Evolutionary conservation across 768 basidiomycete genomes (phyloP).

Genomic region (Russula dissimulans): DNA sequence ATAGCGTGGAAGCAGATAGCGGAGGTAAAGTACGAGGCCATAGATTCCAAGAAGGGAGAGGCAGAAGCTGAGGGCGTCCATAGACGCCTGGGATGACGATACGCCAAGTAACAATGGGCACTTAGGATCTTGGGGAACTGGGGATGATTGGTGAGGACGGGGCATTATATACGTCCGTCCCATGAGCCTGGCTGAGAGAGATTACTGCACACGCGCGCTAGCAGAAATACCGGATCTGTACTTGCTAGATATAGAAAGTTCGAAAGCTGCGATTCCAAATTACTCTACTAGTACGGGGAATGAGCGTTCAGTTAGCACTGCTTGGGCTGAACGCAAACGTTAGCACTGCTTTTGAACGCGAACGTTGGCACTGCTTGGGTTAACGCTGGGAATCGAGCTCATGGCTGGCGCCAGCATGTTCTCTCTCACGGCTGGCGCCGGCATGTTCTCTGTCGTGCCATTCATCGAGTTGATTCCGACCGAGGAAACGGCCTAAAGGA

Average conservation of each 20-base stretch:
- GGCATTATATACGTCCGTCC: too few species aligned
- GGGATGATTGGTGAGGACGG: too few species aligned
- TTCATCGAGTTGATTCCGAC: constrained; percentile 18
- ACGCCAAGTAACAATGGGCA: not conserved
- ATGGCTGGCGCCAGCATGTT: constrained; percentile 18
- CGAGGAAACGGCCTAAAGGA: constrained; percentile 13
- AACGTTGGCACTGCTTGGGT: constrained; percentile 10
- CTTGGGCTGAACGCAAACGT: too few species aligned
- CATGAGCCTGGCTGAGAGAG: too few species aligned
- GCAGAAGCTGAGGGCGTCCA: not conserved
- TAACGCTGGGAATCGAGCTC: constrained; percentile 18
- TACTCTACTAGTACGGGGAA: constrained; percentile 11
- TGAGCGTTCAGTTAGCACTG: too few species aligned
- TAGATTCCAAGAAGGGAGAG: not conserved
- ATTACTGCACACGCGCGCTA: too few species aligned
- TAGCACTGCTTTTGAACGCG: too few species aligned
- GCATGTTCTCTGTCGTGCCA: constrained; percentile 17
- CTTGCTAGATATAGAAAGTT: not conserved
- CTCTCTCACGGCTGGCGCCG: constrained; percentile 16
- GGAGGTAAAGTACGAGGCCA: not conserved
- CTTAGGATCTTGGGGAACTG: not conserved
- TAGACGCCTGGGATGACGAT: not conserved
- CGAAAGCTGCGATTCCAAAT: constrained; percentile 1
- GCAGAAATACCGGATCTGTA: too few species aligned
- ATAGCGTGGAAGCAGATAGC: not conserved